Percentiles rank a stretch among this genome's conserved stretches.
These are phyloP conservation scores for Saturnispora saitoi DNA, from an alignment of 805 yeast genomes.

Conservation along the genomic window DNA sequence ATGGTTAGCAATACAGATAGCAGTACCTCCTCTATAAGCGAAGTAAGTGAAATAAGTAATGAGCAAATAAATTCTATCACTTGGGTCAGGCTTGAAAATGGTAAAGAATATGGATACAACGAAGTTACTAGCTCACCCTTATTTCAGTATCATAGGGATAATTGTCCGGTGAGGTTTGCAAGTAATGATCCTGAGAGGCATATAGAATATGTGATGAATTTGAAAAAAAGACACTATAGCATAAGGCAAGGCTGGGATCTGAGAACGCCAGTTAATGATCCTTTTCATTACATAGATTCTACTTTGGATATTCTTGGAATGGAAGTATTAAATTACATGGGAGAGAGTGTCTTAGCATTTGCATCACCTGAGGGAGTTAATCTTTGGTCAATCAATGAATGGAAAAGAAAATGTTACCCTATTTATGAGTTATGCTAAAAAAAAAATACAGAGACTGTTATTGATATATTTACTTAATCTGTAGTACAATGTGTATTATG, in stretches of 20 bases:
- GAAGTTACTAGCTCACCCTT: not conserved
- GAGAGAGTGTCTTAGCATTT: constrained; percentile 40
- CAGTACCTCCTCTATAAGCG: not conserved
- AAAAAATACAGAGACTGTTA: not conserved
- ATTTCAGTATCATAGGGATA: constrained; percentile 1
- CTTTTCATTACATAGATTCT: constrained; percentile 20
- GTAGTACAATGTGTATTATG: too few species aligned
- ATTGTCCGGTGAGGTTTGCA: constrained; percentile 2
- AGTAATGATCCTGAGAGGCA: not conserved
- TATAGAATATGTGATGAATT: constrained; percentile 1
- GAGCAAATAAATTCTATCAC: not conserved
- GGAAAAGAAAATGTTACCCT: constrained; percentile 55
- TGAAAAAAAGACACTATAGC: not conserved
- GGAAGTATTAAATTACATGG: constrained; percentile 44
- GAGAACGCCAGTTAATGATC: constrained; percentile 13
- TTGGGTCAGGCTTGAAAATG: constrained; percentile 6
- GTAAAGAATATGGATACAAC: not conserved
- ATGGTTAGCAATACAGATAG: not conserved
- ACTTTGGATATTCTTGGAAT: constrained; percentile 49
- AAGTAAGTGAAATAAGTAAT: not conserved
- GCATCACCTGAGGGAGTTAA: constrained; percentile 63
- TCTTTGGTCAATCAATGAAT: constrained; percentile 60
- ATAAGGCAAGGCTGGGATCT: not conserved
- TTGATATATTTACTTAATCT: not conserved
- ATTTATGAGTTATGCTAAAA: constrained; percentile 38